Percentiles rank a stretch among this genome's conserved stretches.
These are phyloP conservation scores for Tricholoma saponaceum DNA, from an alignment of 768 basidiomycete species.

Conservation along the genomic window DNA sequence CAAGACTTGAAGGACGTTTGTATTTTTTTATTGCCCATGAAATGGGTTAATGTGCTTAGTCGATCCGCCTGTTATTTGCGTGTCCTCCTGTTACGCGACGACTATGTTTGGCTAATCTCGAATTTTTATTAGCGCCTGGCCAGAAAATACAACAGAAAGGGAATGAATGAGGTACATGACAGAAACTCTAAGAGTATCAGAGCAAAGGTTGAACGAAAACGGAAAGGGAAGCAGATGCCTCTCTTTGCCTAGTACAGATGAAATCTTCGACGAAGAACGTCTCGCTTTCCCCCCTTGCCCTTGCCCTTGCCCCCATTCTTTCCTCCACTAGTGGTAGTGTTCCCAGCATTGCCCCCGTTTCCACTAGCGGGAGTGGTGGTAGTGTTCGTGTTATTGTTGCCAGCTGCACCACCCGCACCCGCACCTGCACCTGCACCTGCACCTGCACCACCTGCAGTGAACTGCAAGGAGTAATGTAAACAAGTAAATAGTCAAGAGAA, in stretches of 20 bases:
- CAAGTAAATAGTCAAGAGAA: slow-evolving; percentile 1
- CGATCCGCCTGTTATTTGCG: not conserved
- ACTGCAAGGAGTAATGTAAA: slow-evolving; percentile 19
- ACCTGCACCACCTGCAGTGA: slow-evolving; percentile 24
- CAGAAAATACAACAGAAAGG: slow-evolving; percentile 12
- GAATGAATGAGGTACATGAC: slow-evolving; percentile 6
- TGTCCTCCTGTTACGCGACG: not conserved
- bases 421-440: not conserved
- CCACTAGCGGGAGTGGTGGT: not conserved
- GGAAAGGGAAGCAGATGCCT: not conserved
- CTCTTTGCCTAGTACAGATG: not conserved
- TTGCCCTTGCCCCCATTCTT: not conserved
- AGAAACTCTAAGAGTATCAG: not conserved
- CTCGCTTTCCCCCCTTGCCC: slow-evolving; percentile 2
- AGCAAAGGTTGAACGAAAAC: slow-evolving; percentile 1
- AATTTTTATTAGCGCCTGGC: slow-evolving; percentile 12
- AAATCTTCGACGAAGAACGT: slow-evolving; percentile 8
- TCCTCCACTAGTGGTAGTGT: not conserved
- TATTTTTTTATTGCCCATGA: not conserved
- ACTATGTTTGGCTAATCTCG: slow-evolving; percentile 10
- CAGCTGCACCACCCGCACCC: slow-evolving; percentile 1
- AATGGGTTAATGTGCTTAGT: not conserved
- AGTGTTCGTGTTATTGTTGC: not conserved
- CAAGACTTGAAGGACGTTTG: not conserved
- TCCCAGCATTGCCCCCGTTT: not conserved